Conservation (phyloP, 768 basidiomycete genomes). For the Panaeolus papilionaceus region DNA sequence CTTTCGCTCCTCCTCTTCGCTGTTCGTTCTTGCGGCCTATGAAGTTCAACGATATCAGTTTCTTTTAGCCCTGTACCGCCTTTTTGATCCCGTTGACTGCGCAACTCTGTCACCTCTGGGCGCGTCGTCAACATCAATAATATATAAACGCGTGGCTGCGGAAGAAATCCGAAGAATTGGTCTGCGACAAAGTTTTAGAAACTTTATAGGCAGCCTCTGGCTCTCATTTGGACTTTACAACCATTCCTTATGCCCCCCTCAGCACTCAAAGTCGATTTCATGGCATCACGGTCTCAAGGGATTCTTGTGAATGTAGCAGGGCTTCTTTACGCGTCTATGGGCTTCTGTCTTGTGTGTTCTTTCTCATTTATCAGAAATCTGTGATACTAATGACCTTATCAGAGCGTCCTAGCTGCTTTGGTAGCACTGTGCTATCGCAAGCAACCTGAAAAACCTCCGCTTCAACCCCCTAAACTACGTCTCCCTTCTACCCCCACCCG, state of each 20-base stretch:
- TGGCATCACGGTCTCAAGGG: slow-evolving; percentile 27
- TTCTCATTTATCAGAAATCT: slow-evolving; percentile 3
- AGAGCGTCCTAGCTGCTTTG: slow-evolving; percentile 43
- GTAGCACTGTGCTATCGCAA: slow-evolving; percentile 26
- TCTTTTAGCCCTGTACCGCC: neutral
- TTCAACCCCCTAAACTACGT: slow-evolving; percentile 18
- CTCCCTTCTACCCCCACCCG: slow-evolving; percentile 18
- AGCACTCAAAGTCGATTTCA: neutral
- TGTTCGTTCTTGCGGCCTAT: neutral
- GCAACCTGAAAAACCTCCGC: slow-evolving; percentile 19
- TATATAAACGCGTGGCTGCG: neutral
- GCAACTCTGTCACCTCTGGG: neutral
- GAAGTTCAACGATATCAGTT: neutral
- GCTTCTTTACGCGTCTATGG: slow-evolving; percentile 39
- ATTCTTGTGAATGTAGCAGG: slow-evolving; percentile 37
- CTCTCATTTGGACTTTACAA: neutral
- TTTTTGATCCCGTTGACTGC: neutral
- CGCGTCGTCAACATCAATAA: neutral
- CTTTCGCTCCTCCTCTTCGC: neutral
- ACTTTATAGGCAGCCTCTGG: neutral
- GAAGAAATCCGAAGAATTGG: neutral
- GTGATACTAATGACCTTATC: slow-evolving; percentile 14
- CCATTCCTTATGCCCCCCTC: slow-evolving; percentile 6
- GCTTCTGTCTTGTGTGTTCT: slow-evolving; percentile 42
- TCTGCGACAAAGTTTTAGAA: neutral